Evolutionary conservation across 2,329 filamentous ascomycete genomes (phyloP), one percentile per base, ranked within the genome.

Genomic region (Aspergillus jensenii): DNA sequence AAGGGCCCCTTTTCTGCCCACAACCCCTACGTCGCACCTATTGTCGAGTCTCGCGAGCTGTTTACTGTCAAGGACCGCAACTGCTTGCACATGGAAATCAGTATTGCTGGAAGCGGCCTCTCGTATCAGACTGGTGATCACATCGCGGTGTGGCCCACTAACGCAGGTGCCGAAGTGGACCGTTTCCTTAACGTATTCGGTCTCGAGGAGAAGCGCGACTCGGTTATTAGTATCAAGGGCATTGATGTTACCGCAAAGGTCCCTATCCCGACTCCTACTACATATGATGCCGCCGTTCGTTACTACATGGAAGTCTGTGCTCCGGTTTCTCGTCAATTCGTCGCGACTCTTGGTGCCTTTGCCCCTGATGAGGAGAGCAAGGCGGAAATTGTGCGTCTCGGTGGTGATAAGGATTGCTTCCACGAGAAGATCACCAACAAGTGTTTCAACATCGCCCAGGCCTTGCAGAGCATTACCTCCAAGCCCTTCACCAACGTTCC

Each of bases 241-340:
- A 85, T 97, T 41, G 96, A 99, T 76, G 87, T 93, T 44, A 98
- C 95, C 8, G 92, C 95, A 66, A 98, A 97, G 80, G 92, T 99
- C 46, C 95, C 95, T 7, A 98, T 99, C 81, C 96, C 96, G 17
- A 93, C 93, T 5, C 95, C 95, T 6, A 98, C 95, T 15, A 99
- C 95, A 2, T 98, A 93, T 77, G 93, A 98, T 77, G 90, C 93
- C 58, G 91, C 93, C 63, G 81, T 90, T 59, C 90, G 95, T 66
- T 99, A 97, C 78, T 93, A 99, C 78, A 89, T 99, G 82, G 96
- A 99, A 79, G 95, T 97, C 41, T 91, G 92, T 73, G 92, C 91
- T 45, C 91, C 95, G 47, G 90, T 99, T 31, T 99, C 95, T 59
- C 93, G 96, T 80, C 95, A 99, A 76, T 96, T 98, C 71, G 81